Percentiles rank a stretch among this genome's conserved stretches.
Conservation (phyloP, 2,329 filamentous ascomycete species). For the Aureobasidium sp. region DNA sequence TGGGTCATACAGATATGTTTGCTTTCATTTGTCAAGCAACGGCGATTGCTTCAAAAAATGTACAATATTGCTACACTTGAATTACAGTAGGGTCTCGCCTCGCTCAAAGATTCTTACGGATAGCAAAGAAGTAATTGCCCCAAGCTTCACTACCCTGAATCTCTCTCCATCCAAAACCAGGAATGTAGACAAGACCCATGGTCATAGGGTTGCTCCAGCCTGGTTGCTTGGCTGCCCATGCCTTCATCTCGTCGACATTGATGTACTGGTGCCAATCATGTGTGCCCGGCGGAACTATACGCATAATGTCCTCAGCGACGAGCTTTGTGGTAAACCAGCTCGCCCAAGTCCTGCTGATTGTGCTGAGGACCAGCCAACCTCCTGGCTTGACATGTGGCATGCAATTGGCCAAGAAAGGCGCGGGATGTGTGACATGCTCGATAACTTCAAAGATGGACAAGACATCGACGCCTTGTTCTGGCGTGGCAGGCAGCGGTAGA, state of each 20-base stretch:
- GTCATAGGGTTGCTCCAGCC: conserved; percentile 57
- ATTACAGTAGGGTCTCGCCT: not conserved
- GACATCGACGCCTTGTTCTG: conserved; percentile 58
- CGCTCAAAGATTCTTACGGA: conserved; percentile 48
- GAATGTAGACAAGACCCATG: conserved; percentile 84
- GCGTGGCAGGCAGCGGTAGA: conserved; percentile 36
- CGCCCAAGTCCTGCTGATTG: conserved; percentile 81
- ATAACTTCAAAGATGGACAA: conserved; percentile 90
- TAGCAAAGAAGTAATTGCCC: conserved; percentile 94
- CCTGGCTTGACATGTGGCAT: conserved; percentile 76
- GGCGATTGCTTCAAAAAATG: not conserved
- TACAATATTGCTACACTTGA: conserved; percentile 4
- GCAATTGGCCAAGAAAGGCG: conserved; percentile 64
- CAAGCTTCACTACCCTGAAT: conserved; percentile 73
- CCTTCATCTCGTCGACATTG: conserved; percentile 67
- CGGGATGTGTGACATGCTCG: conserved; percentile 77
- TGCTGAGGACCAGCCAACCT: conserved; percentile 87
- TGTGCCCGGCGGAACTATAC: conserved; percentile 84
- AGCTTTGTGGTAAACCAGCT: conserved; percentile 92
- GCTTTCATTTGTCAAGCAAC: conserved; percentile 2
- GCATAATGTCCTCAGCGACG: conserved; percentile 77
- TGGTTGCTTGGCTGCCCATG: conserved; percentile 37
- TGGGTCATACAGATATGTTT: not conserved
- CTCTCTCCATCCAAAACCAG: conserved; percentile 82
- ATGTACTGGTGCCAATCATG: conserved; percentile 98